These are phyloP conservation scores for Pseudomassariella vexata DNA, from an alignment of 2,329 filamentous ascomycete genomes.

Conservation along the genomic window DNA sequence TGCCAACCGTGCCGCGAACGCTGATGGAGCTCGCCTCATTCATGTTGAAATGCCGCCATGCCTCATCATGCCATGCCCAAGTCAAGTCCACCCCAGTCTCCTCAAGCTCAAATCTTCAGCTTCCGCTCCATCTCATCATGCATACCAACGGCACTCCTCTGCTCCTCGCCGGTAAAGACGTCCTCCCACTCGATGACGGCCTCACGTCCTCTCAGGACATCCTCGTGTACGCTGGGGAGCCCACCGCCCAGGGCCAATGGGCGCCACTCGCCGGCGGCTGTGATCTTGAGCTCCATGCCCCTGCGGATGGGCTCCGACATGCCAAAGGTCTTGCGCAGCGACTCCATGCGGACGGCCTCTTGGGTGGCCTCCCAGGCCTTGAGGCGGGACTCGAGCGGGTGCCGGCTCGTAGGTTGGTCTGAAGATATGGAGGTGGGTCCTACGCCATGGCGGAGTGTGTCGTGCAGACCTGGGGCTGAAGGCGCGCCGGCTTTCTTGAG, in stretches of 20 bases:
- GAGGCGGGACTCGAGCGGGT: conserved; percentile 89
- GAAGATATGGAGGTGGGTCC: conserved; percentile 36
- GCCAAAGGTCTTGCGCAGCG: conserved; percentile 80
- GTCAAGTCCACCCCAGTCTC: too few relatives aligned
- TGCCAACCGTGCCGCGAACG: too few relatives aligned
- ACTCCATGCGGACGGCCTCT: conserved; percentile 80
- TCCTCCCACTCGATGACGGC: conserved; percentile 85
- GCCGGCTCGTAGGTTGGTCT: conserved; percentile 56
- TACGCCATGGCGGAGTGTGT: conserved; percentile 83
- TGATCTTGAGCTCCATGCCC: conserved; percentile 92
- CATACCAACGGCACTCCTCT: conserved; percentile 63
- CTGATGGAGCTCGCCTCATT: too few relatives aligned
- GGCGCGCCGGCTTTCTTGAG: conserved; percentile 65
- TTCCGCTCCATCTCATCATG: conserved; percentile 93
- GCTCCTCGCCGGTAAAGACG: conserved; percentile 76
- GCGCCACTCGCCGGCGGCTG: conserved; percentile 72
- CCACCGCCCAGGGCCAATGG: conserved; percentile 62
- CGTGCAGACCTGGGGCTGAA: conserved; percentile 87
- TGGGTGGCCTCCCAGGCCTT: conserved; percentile 87
- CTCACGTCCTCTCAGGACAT: conserved; percentile 79
- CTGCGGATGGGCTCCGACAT: conserved; percentile 88
- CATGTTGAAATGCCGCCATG: too few relatives aligned
- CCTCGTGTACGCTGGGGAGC: conserved; percentile 70
- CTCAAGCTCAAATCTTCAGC: conserved; percentile 74
- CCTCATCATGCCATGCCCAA: too few relatives aligned